These are phyloP conservation scores for Pyrenophora graminea DNA, from an alignment of 2,329 filamentous ascomycete species.

Conservation along the genomic window DNA sequence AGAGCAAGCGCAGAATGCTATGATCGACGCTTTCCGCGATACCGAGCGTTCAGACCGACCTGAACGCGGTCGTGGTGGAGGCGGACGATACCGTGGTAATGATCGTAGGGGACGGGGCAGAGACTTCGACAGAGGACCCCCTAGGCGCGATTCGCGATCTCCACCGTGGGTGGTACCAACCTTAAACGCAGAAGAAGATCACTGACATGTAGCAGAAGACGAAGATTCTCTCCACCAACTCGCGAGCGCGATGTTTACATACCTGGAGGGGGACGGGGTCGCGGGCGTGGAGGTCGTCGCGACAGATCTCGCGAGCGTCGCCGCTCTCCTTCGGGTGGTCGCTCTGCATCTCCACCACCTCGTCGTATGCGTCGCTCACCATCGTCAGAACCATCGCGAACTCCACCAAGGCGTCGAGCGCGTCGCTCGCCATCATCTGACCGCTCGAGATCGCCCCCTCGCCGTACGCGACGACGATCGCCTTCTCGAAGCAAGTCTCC, in stretches of 20 bases:
- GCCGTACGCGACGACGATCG: slow-evolving; percentile 21
- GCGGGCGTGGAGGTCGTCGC: slow-evolving; percentile 44
- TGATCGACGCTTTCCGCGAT: slow-evolving; percentile 68
- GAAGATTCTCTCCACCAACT: slow-evolving; percentile 53
- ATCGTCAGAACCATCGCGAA: slow-evolving; percentile 26
- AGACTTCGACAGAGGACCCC: slow-evolving; percentile 54
- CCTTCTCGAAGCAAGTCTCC: slow-evolving; percentile 25
- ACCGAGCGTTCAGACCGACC: slow-evolving; percentile 58
- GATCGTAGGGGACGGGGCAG: slow-evolving; percentile 44
- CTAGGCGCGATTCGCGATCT: slow-evolving; percentile 56
- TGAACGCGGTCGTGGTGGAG: slow-evolving; percentile 49
- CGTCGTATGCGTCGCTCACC: slow-evolving; percentile 18
- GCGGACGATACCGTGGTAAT: slow-evolving; percentile 54
- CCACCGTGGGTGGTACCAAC: slow-evolving; percentile 44
- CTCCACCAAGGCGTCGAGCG: slow-evolving; percentile 32
- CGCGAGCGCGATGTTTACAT: slow-evolving; percentile 63
- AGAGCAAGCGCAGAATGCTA: slow-evolving; percentile 65
- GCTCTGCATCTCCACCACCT: slow-evolving; percentile 16
- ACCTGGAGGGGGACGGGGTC: slow-evolving; percentile 51
- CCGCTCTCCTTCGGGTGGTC: slow-evolving; percentile 39
- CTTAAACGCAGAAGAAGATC: background rate
- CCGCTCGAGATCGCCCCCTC: slow-evolving; percentile 37
- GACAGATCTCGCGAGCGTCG: slow-evolving; percentile 39
- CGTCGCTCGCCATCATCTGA: slow-evolving; percentile 36
- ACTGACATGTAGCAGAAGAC: slow-evolving; percentile 47